A percentile compares a stretch with the other conserved stretches of the same genome.
These are phyloP conservation scores for Shiraia bambusicola DNA, from an alignment of 2,329 filamentous ascomycete species.

Conservation along the genomic window DNA sequence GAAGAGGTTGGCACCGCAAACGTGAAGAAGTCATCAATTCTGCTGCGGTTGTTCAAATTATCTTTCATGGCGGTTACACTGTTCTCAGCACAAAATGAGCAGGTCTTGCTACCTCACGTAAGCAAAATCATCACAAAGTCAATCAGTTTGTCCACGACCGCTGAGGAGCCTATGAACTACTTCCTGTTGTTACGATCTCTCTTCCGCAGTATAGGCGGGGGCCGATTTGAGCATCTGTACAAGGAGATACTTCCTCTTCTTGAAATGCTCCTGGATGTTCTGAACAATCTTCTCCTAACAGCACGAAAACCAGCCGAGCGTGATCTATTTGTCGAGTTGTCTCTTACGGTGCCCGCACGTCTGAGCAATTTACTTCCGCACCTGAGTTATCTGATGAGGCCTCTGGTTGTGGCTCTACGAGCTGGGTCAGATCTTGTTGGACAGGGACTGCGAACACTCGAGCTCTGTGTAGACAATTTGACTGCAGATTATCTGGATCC, in stretches of 20 bases:
- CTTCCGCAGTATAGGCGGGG: slow-evolving; percentile 94
- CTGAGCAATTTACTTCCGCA: slow-evolving; percentile 94
- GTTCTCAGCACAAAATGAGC: slow-evolving; percentile 92
- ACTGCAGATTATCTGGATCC: slow-evolving; percentile 97
- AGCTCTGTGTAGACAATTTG: slow-evolving; percentile 96
- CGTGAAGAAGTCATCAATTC: slow-evolving; percentile 86
- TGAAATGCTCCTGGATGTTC: slow-evolving; percentile 95
- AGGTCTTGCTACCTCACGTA: slow-evolving; percentile 91
- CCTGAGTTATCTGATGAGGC: slow-evolving; percentile 94
- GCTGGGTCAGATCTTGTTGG: slow-evolving; percentile 92
- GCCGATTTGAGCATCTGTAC: slow-evolving; percentile 95
- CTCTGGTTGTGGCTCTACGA: slow-evolving; percentile 89
- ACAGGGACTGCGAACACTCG: slow-evolving; percentile 87
- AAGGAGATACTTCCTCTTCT: slow-evolving; percentile 95
- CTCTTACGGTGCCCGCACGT: slow-evolving; percentile 89
- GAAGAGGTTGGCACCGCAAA: slow-evolving; percentile 92
- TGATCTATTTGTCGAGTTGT: slow-evolving; percentile 95
- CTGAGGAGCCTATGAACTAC: slow-evolving; percentile 98
- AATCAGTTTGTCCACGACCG: slow-evolving; percentile 91
- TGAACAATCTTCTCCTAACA: slow-evolving; percentile 90
- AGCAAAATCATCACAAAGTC: slow-evolving; percentile 97
- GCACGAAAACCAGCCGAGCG: slow-evolving; percentile 87
- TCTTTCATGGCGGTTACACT: slow-evolving; percentile 99
- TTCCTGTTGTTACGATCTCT: slow-evolving; percentile 89
- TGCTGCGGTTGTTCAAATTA: slow-evolving; percentile 92